A percentile compares a stretch with the other conserved stretches of the same genome.
Evolutionary conservation across 2,329 filamentous ascomycete species (phyloP).

Genomic region (Hirsutella thompsonii): DNA sequence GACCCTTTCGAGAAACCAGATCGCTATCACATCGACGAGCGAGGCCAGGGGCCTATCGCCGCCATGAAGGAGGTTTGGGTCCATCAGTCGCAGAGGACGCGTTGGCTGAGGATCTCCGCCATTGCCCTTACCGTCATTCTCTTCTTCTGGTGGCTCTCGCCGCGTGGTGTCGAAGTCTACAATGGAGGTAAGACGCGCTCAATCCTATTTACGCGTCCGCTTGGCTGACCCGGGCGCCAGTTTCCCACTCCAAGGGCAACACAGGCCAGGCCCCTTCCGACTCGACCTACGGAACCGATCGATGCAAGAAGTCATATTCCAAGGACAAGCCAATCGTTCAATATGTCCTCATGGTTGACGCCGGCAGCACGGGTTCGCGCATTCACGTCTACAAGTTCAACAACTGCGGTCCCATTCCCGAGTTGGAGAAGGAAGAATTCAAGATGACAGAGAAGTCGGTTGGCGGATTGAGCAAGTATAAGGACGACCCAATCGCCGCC

Average conservation of each 20-base stretch:
- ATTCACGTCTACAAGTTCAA: conserved; percentile 99
- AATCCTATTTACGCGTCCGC: background rate
- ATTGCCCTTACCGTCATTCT: conserved; percentile 47
- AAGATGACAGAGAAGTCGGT: conserved; percentile 82
- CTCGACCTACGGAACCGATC: conserved; percentile 51
- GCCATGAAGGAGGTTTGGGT: conserved; percentile 45
- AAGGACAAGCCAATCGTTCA: conserved; percentile 89
- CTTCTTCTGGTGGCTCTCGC: conserved; percentile 51
- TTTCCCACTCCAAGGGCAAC: conserved; percentile 11
- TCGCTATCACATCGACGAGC: conserved; percentile 39
- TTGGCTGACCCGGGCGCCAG: conserved; percentile 4
- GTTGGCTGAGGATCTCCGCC: conserved; percentile 53
- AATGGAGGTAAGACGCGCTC: conserved; percentile 23
- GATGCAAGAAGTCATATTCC: conserved; percentile 73
- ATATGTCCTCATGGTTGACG: conserved; percentile 98
- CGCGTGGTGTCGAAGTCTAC: conserved; percentile 42
- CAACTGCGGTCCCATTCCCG: conserved; percentile 91
- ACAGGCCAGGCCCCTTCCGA: conserved; percentile 44
- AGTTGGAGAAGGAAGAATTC: conserved; percentile 86
- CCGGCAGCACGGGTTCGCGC: conserved; percentile 90
- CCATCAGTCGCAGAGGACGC: conserved; percentile 51
- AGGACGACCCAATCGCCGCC: conserved; percentile 72
- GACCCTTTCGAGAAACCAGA: conserved; percentile 54
- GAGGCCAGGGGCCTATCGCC: conserved; percentile 34
- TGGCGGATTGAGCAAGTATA: conserved; percentile 78